These are phyloP conservation scores for Fagopyrum esculentum DNA, from an alignment of 148 eudicot species.

Conservation along the genomic window DNA sequence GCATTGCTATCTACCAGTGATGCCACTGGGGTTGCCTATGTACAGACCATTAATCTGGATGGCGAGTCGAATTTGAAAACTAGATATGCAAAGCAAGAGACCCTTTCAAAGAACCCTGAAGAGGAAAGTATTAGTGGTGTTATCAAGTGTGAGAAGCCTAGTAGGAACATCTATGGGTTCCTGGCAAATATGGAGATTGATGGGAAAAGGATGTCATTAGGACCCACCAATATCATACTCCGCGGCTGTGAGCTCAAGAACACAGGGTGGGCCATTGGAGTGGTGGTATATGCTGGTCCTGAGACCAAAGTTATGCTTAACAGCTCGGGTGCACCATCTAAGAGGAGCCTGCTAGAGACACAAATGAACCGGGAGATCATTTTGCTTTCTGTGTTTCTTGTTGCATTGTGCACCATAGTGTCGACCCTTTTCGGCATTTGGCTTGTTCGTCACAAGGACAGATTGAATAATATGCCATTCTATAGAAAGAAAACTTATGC, in stretches of 20 bases:
- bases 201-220: conserved; percentile 84
- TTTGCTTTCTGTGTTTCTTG: conserved; percentile 66
- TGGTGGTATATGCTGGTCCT: conserved; percentile 82
- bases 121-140: conserved; percentile 57
- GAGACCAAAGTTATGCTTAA: conserved; percentile 99
- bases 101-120: conserved; percentile 53
- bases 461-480: conserved; percentile 54
- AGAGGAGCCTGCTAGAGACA: conserved; percentile 88
- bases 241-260: conserved; percentile 97
- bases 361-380: conserved; percentile 87
- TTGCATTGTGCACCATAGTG: conserved; percentile 61
- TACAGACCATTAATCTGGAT: conserved; percentile 93
- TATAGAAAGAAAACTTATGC: conserved; percentile 66
- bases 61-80: conserved; percentile 98
- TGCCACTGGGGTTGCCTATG: conserved; percentile 92
- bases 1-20: conserved; percentile 93
- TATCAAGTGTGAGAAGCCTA: conserved; percentile 93
- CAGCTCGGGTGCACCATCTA: conserved; percentile 94
- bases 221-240: conserved; percentile 89
- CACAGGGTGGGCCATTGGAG: conserved; percentile 85
- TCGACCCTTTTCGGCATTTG: conserved; percentile 69
- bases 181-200: conserved; percentile 86
- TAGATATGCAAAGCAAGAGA: conserved; percentile 96
- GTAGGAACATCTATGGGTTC: conserved; percentile 89
- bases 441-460: conserved; percentile 63